Base-by-base conservation (phyloP, 202 grass and related monocot species). In the Saccharum hybrid region DNA sequence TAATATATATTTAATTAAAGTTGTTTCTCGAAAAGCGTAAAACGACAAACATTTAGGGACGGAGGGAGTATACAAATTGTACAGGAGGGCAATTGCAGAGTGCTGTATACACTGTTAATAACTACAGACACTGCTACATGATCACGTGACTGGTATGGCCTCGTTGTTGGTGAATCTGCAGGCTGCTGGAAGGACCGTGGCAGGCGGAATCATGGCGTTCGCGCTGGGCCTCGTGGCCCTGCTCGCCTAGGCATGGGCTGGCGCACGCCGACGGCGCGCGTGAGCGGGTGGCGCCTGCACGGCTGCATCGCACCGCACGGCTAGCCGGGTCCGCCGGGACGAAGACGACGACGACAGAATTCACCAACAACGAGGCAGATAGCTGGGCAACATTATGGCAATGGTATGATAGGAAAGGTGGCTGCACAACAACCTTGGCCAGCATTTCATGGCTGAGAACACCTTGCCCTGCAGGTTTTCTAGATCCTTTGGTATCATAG, bases 201-300 rank as follows among this genome's bases (percentile, higher is more conserved):
- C 75, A 48, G 69, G 83, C 13, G 56, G 75, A 76, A 68, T 92
- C 62, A 16, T 79, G 66, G 81, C 84, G 21, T 21, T 34, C 51
- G 63, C 59, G 63, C 62, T 92, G 73, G 90, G 87, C 91, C 78
- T 90, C 78, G 68, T n/a, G 38, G 85, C 78, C 37, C 54, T 92
- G 28, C 63, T 90, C 43, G 81, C 78, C 77, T 90, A 92, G 78
- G 39, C 64, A 39, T 40, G 14, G 43, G 30, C 26, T 28, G 26
- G 15, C 37, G 56, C 34, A 5, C 60, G 39, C 40, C 22, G 68
- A 46, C 68, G 14, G 8, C 64, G 52, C 62, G 28, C 62, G 45
- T 5, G 59, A 37, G 41, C 77, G 18, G 43, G n/a, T 38, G 69
- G 4, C 31, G 73, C 43, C 23, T 71, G 67, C 38, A 7, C 67